Base-by-base conservation (phyloP, 331 rosid genomes). In the Malus hybrid region DNA sequence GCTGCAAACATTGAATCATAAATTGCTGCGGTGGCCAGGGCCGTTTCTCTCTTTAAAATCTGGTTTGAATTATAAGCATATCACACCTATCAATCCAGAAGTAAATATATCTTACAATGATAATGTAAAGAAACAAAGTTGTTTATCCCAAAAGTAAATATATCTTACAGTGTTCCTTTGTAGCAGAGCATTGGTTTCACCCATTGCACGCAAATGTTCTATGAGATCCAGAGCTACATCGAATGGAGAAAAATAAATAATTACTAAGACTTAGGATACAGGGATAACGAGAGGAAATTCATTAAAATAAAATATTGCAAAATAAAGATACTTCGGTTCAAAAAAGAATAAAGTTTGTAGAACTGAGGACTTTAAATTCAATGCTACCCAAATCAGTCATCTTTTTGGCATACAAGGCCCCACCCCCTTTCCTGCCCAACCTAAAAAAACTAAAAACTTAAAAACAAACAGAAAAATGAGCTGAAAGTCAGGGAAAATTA, bases 141-240 rank as follows among this genome's bases (percentile, higher is more conserved):
- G 50, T 69, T 74, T 5, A 18, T 52, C 55, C 61, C n/a, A 46
- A 78, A 20, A 39, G 67, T 42, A 29, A 63, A 34, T 32, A 62
- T 69, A 36, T 71, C 78, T 87, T 81, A 94, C 98, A 71, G 80
- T 57, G 73, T 84, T 90, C 81, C 94, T 88, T 76, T 91, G 91
- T 34, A 85, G 79, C 81, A 91, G 95, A 65, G 97, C 93, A 83
- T 91, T 91, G 33, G 95, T 94, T 85, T 91, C 98, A 20, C 95
- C 97, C 98, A 91, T 91, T 74, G 93, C 83, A 68, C 97, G 98
- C 70, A 94, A 73, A 87, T 94, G 98, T 66, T 94, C 97, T 80
- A 94, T 87, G 77, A 94, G 93, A 70, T 91, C 96, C 63, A 94
- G 80, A 64, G 98, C 98, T 91, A 83, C 82, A 81, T 48, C 52